Base-by-base conservation (phyloP, 1,284 basidiomycete species). In the Ganoderma meredithae region DNA sequence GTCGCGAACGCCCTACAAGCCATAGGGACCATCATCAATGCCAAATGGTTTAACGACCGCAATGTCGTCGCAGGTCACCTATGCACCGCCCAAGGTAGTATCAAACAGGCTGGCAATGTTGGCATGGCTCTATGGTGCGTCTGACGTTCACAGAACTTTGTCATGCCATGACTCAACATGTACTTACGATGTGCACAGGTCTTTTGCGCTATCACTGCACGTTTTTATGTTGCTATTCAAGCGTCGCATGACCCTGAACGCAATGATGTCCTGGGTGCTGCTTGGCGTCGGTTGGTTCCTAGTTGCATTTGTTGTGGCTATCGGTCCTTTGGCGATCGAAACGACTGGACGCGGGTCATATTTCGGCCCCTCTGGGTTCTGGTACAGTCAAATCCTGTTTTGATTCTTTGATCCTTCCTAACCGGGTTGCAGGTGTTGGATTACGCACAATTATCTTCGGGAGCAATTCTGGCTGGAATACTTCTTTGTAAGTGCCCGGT, bases 401-500 rank as follows among this genome's bases (percentile, higher is more conserved):
- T 58, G 25, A 3, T 5, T 43, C 13, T 33, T 12, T 25, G 49
- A 17, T 33, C 27, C 7, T 22, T 17, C 19, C 60, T 62, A 12
- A 62, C 19, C 13, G 52, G 27, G 53, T n/a, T 10, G 10, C 15
- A 81, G 84, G 82, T 85, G 84, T 68, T 85, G 84, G 83, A 85
- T 87, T 36, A 84, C 84, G 7, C 66, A 76, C 10, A 71, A 73
- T 8, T 87, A 87, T 72, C 80, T 81, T 6, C 40, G 64, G 17
- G 82, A 81, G 58, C 84, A 82, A 65, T 77, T 78, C 19, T 81
- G 79, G 61, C 69, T 86, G 39, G 85, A 86, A 71, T 86, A 86
- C 70, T 82, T 85, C 75, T 79, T 85, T 36, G 85, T 85, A 60
- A 47, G 66, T 60, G 1, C 25, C 31, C 3, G 6, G 13, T 43